Conservation (phyloP, 345 rosid genomes). For the Schrenkiella parvula region DNA sequence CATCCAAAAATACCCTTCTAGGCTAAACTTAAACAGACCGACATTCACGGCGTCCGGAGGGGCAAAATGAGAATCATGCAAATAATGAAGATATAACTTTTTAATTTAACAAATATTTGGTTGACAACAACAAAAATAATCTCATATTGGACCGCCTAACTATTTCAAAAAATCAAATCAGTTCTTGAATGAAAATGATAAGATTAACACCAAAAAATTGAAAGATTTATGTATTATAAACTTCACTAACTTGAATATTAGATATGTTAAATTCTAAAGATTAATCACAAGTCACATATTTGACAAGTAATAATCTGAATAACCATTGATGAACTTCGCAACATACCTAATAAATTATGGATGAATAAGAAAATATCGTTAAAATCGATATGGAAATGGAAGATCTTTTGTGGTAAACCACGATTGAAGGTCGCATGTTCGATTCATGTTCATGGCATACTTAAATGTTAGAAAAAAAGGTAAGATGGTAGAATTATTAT, state of each 20-base stretch:
- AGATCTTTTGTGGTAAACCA: too few relatives aligned
- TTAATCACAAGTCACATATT: not conserved
- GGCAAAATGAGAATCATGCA: constrained; percentile 21
- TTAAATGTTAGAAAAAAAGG: too few relatives aligned
- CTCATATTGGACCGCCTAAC: not conserved
- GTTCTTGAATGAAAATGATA: not conserved
- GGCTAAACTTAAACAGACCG: constrained; percentile 8
- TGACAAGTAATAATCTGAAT: not conserved
- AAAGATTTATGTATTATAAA: not conserved
- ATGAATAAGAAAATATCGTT: not conserved
- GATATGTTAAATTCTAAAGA: not conserved
- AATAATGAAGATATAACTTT: not conserved
- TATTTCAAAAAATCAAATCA: not conserved
- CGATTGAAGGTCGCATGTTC: too few relatives aligned
- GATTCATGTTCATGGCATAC: too few relatives aligned
- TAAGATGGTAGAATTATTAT: not conserved
- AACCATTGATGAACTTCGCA: not conserved
- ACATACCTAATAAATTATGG: not conserved
- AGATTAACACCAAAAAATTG: not conserved
- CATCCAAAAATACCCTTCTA: not conserved
- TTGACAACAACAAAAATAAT: not conserved
- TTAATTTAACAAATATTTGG: not conserved
- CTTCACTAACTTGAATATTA: not conserved
- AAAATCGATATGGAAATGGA: not conserved
- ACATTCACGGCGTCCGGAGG: constrained; percentile 16